Base-by-base conservation (phyloP, 805 yeast genomes). In the Pichia sporocuriosa region DNA sequence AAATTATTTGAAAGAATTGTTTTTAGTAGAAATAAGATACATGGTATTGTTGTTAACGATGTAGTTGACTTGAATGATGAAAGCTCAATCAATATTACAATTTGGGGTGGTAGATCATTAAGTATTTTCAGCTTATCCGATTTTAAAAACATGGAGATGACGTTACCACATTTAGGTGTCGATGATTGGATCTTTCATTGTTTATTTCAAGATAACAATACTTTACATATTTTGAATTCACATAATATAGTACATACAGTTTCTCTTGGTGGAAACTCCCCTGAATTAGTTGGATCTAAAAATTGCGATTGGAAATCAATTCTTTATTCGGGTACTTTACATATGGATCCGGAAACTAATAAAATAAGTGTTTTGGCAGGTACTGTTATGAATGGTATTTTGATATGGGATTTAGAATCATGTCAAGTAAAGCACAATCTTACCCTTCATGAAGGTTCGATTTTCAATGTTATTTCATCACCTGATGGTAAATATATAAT, bases 351-450 rank as follows among this genome's bases (percentile, higher is more conserved):
- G 6, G 48, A 52, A 25, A 29, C 43, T 15, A 48, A 50, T 21
- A 58, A 61, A 28, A 73, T 81, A 0, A 57, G 73, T 4, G 69
- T 87, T 12, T 87, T 87, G 22, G 89, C 96, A 0, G 98, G 98
- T 20, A 90, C 98, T 0, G 97, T 90, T 3, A 79, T 89, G 80
- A 81, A 81, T 36, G 96, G 97, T 12, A 79, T 86, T 2, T 65
- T 84, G 4, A 65, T 88, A 2, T 90, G 97, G 97, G 77, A 77
- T 35, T 54, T 77, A 20, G 58, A 59, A 29, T 51, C 62, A 3
- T 48, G 62, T 1, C 33, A 65, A 24, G 64, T 81, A 8, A 20
- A 76, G 3, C 77, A 79, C 51, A 72, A 70, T 28, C 66, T 90
- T 39, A 71, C 72, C 0, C 83, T 81, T 0, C 98, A 93, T 63